Evolutionary conservation across 2,329 filamentous ascomycete genomes (phyloP), one percentile per base, ranked within the genome.

Genomic region (Coniochaeta prunicola): DNA sequence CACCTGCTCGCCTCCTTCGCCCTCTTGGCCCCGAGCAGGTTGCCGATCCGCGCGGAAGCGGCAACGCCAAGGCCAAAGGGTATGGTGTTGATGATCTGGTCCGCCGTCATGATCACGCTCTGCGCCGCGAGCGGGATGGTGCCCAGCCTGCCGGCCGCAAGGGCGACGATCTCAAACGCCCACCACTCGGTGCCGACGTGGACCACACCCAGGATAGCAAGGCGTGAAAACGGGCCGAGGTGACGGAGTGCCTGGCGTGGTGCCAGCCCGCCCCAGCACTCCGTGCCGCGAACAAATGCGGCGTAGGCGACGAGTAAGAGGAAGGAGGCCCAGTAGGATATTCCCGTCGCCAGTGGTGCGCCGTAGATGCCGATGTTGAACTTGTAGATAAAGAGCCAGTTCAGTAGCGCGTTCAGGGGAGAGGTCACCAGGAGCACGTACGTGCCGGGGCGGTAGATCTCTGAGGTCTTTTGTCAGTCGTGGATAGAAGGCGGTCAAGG

Each of bases 181-280:
- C 91, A 96, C 91, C 91, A 96, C 73, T 96, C 92, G 0, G 91
- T 94, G 3, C 90, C 92, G 5, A 96, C 89, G 63, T 96, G 91
- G 3, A 96, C 74, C 45, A 96, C 79, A 0, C 91, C 92, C 0
- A 96, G 77, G 15, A 88, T 72, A 0, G 91, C 90, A 3, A 96
- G 83, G 10, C 85, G 84, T 1, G 89, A 80, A 69, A 96, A 96
- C 0, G 85, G 85, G 17, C 81, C 74, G 17, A 89, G 77, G 65
- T 92, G 89, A 1, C 81, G 76, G n/a, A 89, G 69, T 1, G 87
- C 88, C 54, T 80, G 80, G 4, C 79, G 77, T 7, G 83, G 83
- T 71, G 86, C 69, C 1, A 80, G 86, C 0, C 91, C 91, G 53
- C 88, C 89, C 91, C 91, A 96, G 71, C 90, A 92, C 64, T 88